Conservation (phyloP, 108 stramenopile genomes). For the Nannochloropsis salina region DNA sequence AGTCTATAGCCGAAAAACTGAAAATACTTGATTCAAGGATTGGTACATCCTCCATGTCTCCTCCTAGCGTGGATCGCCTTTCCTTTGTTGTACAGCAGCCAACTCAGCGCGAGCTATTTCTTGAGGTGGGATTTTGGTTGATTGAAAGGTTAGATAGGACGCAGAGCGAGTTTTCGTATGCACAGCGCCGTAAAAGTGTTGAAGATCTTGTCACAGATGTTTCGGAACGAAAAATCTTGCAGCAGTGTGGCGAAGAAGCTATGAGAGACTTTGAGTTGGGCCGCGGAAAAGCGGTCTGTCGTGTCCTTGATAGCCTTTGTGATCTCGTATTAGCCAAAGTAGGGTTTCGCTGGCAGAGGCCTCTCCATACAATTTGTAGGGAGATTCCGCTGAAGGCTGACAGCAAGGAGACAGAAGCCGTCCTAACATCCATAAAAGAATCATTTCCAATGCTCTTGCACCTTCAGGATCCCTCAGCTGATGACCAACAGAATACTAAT, state of each 20-base stretch:
- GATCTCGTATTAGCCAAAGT: constrained; percentile 15
- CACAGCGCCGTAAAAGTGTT: not conserved
- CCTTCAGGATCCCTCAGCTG: no score
- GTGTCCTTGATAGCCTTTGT: not conserved
- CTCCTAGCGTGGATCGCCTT: not conserved
- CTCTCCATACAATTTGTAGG: no score
- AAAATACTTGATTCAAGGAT: not conserved
- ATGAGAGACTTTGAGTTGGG: not conserved
- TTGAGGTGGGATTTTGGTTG: not conserved
- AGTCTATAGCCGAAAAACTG: not conserved
- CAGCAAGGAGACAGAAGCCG: not conserved
- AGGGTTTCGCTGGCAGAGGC: not conserved
- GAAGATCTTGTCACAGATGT: not conserved
- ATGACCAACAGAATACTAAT: no score
- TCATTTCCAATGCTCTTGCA: no score
- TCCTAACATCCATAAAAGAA: no score
- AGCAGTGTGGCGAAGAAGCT: not conserved
- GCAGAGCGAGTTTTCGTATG: not conserved
- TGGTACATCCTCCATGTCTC: not conserved
- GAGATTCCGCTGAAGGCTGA: not conserved
- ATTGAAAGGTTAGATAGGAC: not conserved
- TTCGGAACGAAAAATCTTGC: not conserved
- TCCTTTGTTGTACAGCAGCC: not conserved
- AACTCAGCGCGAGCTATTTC: not conserved
- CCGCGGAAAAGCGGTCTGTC: not conserved